Conservation (phyloP, 257 asterid species). For the Lavandula angustifolia region DNA sequence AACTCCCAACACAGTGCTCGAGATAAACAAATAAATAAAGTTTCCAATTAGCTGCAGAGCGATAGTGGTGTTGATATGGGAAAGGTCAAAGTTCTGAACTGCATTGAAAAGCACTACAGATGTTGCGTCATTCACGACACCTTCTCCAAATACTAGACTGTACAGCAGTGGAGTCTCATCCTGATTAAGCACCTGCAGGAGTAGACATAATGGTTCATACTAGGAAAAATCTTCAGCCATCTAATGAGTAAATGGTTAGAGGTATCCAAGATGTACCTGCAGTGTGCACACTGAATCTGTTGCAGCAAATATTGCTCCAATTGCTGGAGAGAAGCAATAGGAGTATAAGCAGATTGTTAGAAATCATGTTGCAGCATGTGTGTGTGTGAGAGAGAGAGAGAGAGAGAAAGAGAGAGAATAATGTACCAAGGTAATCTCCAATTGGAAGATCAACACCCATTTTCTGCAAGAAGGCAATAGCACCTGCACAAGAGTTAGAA, state of each 20-base stretch:
- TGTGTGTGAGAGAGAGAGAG: not conserved
- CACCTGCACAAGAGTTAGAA: conserved; percentile 59
- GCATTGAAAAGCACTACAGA: conserved; percentile 97
- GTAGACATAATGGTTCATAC: conserved; percentile 26
- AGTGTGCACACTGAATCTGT: conserved; percentile 99
- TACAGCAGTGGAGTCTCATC: conserved; percentile 96
- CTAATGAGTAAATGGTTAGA: conserved; percentile 12
- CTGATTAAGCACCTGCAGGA: conserved; percentile 84
- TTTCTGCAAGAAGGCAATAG: conserved; percentile 58
- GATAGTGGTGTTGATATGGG: conserved; percentile 55
- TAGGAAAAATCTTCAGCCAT: conserved; percentile 21
- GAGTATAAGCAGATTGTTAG: conserved; percentile 28
- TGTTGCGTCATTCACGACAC: conserved; percentile 97
- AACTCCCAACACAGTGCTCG: conserved; percentile 83
- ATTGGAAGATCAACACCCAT: conserved; percentile 69
- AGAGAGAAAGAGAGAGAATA: not conserved
- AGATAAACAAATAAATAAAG: conserved; percentile 69
- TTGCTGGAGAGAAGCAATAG: conserved; percentile 53
- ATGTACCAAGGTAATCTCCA: conserved; percentile 88
- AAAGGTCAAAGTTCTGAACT: conserved; percentile 85
- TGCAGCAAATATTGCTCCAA: conserved; percentile 97
- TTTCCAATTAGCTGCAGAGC: conserved; percentile 77
- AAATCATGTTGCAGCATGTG: conserved; percentile 7
- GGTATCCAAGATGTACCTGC: conserved; percentile 55
- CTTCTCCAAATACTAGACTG: conserved; percentile 98